Base-by-base conservation (phyloP, 345 rosid species). In the Arabidopsis arenosa region DNA sequence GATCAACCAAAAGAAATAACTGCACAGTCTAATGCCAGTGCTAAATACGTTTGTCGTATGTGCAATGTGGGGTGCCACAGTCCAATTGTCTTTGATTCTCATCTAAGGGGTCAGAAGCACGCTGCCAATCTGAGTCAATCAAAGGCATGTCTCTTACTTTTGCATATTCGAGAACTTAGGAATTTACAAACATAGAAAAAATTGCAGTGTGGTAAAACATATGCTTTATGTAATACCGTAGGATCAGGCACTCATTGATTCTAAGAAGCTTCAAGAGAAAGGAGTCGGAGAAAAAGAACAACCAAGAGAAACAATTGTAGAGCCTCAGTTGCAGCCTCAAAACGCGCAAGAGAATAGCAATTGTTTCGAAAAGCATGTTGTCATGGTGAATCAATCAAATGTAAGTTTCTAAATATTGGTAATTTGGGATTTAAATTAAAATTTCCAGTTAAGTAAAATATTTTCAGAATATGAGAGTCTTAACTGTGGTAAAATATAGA, bases 171-270 rank as follows among this genome's bases (percentile, higher is more conserved):
- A 79, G 71, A 83, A 86, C 67, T 71, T 87, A 9, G 79, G 6
- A 43, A 6, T 35, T 51, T 68, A 53, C 85, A 83, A 37, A 13
- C 72, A 18, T 14, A 32, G 5, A n/a, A 61, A 88, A 86, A 62
- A 83, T 87, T 0, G 88, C 82, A 69, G 6, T 3, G 28, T 61
- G 32, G 53, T 87, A 86, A 80, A 89, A 81, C 78, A 83, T 84
- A 86, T 80, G 80, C 85, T 86, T 36, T 89, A 88, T 64, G 69
- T 84, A 51, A 80, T 72, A 76, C 68, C 82, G 37, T 23, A 41
- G 83, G 91, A 86, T 76, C 88, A 87, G 79, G 75, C 73, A 47
- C 82, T 72, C 61, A 49, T 74, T 82, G 84, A 84, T 84, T 79
- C 86, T 73, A 81, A 66, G 75, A 85, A 87, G 76, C 35, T 71